A percentile compares a stretch with the other conserved stretches of the same genome.
These are phyloP conservation scores for Daedaleopsis nitida DNA, from an alignment of 768 basidiomycete genomes.

Conservation along the genomic window DNA sequence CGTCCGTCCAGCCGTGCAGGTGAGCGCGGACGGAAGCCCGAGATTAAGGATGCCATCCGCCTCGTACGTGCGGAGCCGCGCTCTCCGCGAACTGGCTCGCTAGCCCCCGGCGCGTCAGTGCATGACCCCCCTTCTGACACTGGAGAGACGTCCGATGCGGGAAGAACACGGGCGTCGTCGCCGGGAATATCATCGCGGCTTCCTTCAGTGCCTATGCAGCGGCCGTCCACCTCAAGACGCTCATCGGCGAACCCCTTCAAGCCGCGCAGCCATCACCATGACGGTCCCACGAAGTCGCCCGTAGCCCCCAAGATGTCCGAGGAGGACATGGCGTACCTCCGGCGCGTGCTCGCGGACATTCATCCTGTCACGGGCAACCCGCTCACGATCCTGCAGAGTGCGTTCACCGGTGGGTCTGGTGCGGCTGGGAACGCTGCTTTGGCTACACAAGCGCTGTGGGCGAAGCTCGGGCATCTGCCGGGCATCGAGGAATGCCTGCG, in stretches of 20 bases:
- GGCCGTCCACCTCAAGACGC: conserved; percentile 12
- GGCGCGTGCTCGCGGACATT: conserved; percentile 68
- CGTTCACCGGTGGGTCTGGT: conserved; percentile 19
- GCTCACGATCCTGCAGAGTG: conserved; percentile 50
- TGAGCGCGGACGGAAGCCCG: conserved; percentile 28
- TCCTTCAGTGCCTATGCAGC: conserved; percentile 1
- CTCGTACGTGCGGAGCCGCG: conserved; percentile 11
- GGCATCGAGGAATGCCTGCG: conserved; percentile 79
- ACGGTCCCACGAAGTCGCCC: conserved; percentile 35
- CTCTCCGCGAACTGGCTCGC: conserved; percentile 9
- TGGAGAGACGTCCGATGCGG: conserved; percentile 12
- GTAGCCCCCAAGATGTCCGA: conserved; percentile 56
- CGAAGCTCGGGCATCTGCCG: conserved; percentile 50
- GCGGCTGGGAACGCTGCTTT: conserved; percentile 24
- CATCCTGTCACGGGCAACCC: conserved; percentile 46
- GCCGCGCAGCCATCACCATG: conserved; percentile 6
- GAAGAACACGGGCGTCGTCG: neutral
- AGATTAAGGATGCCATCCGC: conserved; percentile 35
- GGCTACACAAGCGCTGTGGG: conserved; percentile 42
- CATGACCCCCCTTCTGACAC: conserved; percentile 10
- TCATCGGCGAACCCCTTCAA: conserved; percentile 15
- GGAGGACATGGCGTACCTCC: conserved; percentile 67
- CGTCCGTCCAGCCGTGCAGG: conserved; percentile 21
- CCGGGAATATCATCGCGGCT: conserved; percentile 3
- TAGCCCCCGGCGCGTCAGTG: conserved; percentile 5